Percentiles rank a stretch among this genome's conserved stretches.
Evolutionary conservation across 805 yeast species (phyloP).

Genomic region (Scheffersomyces stipitis): DNA sequence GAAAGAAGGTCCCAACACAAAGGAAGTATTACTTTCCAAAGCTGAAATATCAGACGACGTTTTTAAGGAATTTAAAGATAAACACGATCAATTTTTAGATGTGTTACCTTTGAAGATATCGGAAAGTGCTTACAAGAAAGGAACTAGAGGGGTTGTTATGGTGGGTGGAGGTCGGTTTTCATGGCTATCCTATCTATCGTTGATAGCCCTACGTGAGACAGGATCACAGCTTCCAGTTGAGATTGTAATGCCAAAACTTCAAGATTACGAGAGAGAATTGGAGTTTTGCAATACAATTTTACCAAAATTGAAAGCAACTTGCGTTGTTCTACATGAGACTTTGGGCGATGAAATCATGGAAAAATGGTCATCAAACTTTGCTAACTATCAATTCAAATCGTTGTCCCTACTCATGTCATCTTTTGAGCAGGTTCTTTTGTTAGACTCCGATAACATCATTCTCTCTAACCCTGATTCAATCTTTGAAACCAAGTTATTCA

Average conservation of each 20-base stretch:
- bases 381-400: constrained; percentile 69
- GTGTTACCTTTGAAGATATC: constrained; percentile 20
- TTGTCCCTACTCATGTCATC: constrained; percentile 44
- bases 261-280: constrained; percentile 30
- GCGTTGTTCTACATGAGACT: constrained; percentile 48
- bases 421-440: constrained; percentile 31
- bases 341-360: constrained; percentile 54
- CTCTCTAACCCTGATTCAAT: constrained; percentile 29
- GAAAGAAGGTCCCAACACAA: constrained; percentile 18
- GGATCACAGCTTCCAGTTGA: constrained; percentile 42
- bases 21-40: constrained; percentile 23
- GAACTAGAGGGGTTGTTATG: constrained; percentile 30
- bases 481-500: constrained; percentile 28
- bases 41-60: constrained; percentile 24
- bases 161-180: constrained; percentile 38
- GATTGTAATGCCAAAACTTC: constrained; percentile 32
- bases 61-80: constrained; percentile 18
- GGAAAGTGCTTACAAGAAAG: constrained; percentile 17
- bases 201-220: constrained; percentile 31
- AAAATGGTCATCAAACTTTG: constrained; percentile 39
- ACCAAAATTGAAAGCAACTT: constrained; percentile 62
- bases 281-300: constrained; percentile 48
- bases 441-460: constrained; percentile 36
- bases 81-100: constrained; percentile 19
- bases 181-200: constrained; percentile 35